These are phyloP conservation scores for Cucurbita argyrosperma DNA, from an alignment of 306 rosid species.

Conservation along the genomic window DNA sequence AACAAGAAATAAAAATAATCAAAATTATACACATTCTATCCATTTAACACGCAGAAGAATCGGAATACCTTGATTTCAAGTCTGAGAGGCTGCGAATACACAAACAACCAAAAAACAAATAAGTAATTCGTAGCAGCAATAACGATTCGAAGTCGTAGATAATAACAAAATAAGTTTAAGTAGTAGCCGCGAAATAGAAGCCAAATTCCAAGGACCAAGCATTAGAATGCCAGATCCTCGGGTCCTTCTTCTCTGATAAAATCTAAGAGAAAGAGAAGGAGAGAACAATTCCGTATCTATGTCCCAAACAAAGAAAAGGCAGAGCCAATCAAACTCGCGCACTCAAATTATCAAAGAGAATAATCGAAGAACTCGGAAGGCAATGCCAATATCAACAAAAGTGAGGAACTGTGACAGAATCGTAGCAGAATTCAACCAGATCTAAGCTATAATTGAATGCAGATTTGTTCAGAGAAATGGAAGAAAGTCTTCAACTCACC, in stretches of 20 bases:
- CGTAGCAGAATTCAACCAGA: conserved; percentile 36
- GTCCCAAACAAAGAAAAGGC: neutral
- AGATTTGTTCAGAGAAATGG: conserved; percentile 6
- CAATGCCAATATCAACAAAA: neutral
- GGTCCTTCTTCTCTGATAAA: neutral
- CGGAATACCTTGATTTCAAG: conserved; percentile 88
- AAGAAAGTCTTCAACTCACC: conserved; percentile 45
- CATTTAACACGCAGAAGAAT: conserved; percentile 1
- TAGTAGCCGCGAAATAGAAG: neutral
- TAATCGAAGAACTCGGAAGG: neutral
- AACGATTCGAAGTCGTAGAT: neutral
- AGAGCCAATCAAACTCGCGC: conserved; percentile 6
- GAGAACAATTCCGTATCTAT: neutral
- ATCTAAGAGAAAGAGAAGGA: neutral
- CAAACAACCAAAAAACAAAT: conserved; percentile 13
- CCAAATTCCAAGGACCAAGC: neutral
- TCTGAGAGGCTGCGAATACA: conserved; percentile 87
- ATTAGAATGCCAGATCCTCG: neutral
- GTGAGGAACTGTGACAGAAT: conserved; percentile 21
- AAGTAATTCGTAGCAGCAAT: conserved; percentile 22
- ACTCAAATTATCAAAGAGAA: neutral
- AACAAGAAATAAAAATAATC: neutral
- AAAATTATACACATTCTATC: conserved; percentile 4
- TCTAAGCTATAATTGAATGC: conserved; percentile 33
- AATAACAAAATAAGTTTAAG: neutral